phyloP scores from a whole-genome alignment of 805 yeast species.

The Yamadazyma nakazawae region DNA sequence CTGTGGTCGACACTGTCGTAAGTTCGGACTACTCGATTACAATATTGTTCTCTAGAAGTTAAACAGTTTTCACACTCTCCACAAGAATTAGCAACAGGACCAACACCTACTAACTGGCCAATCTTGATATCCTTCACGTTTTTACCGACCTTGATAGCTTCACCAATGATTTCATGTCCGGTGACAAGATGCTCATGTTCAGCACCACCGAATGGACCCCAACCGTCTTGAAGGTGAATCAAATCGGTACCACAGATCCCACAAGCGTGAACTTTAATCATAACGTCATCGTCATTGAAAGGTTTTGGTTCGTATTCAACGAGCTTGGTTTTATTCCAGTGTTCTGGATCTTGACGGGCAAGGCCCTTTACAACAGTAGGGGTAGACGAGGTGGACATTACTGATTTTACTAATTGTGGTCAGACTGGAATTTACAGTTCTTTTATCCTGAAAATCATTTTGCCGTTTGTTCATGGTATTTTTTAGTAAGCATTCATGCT shows the following conservation, averaged over 20 bases:
- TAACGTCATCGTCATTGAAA: constrained; percentile 7
- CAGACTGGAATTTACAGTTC: no score
- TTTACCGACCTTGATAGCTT: constrained; percentile 57
- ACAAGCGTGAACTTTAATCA: constrained; percentile 42
- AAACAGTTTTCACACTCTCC: no score
- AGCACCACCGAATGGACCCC: constrained; percentile 37
- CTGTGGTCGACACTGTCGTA: no score
- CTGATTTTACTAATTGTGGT: no score
- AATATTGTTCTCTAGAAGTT: no score
- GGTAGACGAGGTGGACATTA: no score
- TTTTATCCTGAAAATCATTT: no score
- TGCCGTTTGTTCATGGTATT: no score
- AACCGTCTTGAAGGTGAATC: constrained; percentile 50
- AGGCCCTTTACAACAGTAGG: constrained; percentile 8
- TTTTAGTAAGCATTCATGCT: no score
- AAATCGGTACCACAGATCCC: constrained; percentile 66
- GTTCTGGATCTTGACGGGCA: constrained; percentile 3
- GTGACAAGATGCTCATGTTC: constrained; percentile 38
- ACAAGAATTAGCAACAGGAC: no score
- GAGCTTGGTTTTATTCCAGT: constrained; percentile 6
- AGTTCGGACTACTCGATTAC: no score
- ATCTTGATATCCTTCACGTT: constrained; percentile 48
- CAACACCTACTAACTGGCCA: no score
- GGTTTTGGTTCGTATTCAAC: constrained; percentile 9
- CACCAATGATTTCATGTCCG: constrained; percentile 68